phyloP scores from a whole-genome alignment of 2,329 filamentous ascomycete species.

The Fusarium burgessii region DNA sequence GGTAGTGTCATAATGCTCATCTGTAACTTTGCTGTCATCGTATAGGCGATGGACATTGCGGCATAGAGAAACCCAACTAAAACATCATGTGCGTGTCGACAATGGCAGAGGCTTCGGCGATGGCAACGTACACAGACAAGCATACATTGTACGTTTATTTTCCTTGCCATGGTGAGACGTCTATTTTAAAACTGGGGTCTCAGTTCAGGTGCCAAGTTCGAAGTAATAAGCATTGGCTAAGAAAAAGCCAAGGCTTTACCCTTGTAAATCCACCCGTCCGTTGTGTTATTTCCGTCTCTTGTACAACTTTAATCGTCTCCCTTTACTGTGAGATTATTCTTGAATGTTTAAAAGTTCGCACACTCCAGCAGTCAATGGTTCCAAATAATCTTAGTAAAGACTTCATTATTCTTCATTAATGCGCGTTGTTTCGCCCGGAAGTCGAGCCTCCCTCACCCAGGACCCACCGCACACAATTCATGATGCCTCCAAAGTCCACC shows the following conservation, averaged over 20 bases:
- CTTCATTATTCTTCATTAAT: not conserved
- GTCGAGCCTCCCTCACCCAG: not conserved
- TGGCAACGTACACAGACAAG: not conserved
- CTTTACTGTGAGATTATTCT: not conserved
- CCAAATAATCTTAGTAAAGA: too few relatives aligned
- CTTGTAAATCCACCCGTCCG: not conserved
- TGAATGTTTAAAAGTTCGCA: not conserved
- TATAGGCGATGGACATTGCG: slow-evolving; percentile 1
- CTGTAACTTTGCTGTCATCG: not conserved
- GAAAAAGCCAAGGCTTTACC: slow-evolving; percentile 20
- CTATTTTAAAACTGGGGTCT: slow-evolving; percentile 18
- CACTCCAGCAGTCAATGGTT: not conserved
- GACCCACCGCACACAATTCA: slow-evolving; percentile 17
- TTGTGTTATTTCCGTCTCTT: not conserved
- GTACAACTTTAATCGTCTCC: not conserved
- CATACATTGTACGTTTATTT: not conserved
- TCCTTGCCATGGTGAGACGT: slow-evolving; percentile 7
- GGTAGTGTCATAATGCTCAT: not conserved
- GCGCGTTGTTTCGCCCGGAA: slow-evolving; percentile 9
- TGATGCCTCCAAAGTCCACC: not conserved
- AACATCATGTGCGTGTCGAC: not conserved
- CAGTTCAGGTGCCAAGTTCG: slow-evolving; percentile 10
- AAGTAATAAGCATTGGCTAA: slow-evolving; percentile 29
- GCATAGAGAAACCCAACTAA: slow-evolving; percentile 1
- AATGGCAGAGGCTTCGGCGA: not conserved